A percentile compares a stretch with the other conserved stretches of the same genome.
Evolutionary conservation across 108 stramenopile species (phyloP).

Genomic region (Cyclotella kingstonii): DNA sequence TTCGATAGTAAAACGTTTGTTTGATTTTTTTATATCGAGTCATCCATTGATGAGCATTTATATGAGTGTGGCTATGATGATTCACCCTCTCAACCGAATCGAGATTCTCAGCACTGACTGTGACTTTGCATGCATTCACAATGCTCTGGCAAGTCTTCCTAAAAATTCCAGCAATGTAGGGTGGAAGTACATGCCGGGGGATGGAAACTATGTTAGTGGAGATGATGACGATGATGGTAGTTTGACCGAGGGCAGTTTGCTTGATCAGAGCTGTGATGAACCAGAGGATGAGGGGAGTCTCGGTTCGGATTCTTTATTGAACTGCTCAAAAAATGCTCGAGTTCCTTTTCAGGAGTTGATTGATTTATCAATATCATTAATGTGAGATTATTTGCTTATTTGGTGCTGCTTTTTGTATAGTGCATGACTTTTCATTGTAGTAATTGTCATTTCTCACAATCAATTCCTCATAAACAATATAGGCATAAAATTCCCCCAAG

Average conservation of each 20-base stretch:
- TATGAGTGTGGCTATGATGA: slow-evolving; percentile 80
- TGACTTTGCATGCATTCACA: slow-evolving; percentile 88
- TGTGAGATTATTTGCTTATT: too few species aligned
- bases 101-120: slow-evolving; percentile 78
- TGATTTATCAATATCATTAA: slow-evolving; percentile 66
- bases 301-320: slow-evolving; percentile 7
- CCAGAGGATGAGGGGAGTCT: slow-evolving; percentile 21
- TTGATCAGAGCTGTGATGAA: slow-evolving; percentile 27
- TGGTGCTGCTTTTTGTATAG: neutral
- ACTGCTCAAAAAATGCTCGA: slow-evolving; percentile 13
- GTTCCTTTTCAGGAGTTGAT: slow-evolving; percentile 85
- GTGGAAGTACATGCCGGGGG: slow-evolving; percentile 56
- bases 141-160: slow-evolving; percentile 67
- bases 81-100: slow-evolving; percentile 72
- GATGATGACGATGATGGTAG: slow-evolving; percentile 54
- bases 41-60: slow-evolving; percentile 85
- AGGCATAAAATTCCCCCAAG: slow-evolving; percentile 74
- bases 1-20: slow-evolving; percentile 75
- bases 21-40: slow-evolving; percentile 82
- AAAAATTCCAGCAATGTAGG: slow-evolving; percentile 75
- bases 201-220: slow-evolving; percentile 43
- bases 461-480: neutral
- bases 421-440: neutral
- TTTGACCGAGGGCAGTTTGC: slow-evolving; percentile 17
- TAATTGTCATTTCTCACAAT: neutral